Percentiles rank a stretch among this genome's conserved stretches.
Conservation (phyloP, 345 rosid species). For the Cardamine resedifolia region DNA sequence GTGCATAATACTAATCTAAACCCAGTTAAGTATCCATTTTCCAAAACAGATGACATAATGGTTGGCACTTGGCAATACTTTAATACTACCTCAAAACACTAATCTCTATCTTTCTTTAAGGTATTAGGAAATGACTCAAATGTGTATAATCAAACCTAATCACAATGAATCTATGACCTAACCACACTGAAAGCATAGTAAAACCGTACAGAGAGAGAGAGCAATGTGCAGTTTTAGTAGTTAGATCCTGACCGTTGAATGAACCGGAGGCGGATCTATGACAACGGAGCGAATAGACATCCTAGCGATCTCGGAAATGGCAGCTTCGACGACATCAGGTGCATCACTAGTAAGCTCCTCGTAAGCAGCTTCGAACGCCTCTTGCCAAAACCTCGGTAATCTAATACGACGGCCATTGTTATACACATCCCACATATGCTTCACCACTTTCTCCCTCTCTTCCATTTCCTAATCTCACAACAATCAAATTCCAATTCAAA, state of each 20-base stretch:
- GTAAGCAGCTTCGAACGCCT: slow-evolving; percentile 81
- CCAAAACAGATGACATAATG: neutral
- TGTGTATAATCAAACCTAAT: neutral
- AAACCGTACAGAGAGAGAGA: neutral
- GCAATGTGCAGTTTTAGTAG: neutral
- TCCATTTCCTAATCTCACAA: slow-evolving; percentile 63
- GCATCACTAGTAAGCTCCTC: slow-evolving; percentile 71
- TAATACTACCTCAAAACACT: neutral
- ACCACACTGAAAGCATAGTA: neutral
- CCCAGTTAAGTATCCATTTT: neutral
- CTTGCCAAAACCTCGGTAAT: slow-evolving; percentile 75
- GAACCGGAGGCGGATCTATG: slow-evolving; percentile 63
- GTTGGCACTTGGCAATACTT: neutral
- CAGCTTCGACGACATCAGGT: slow-evolving; percentile 59
- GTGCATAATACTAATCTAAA: neutral
- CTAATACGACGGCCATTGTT: slow-evolving; percentile 70
- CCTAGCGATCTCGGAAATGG: slow-evolving; percentile 70
- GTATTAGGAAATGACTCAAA: neutral
- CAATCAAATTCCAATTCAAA: neutral
- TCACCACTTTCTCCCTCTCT: slow-evolving; percentile 86
- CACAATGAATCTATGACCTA: neutral
- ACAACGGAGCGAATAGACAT: slow-evolving; percentile 63
- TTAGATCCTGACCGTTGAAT: slow-evolving; percentile 51
- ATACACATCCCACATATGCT: slow-evolving; percentile 86
- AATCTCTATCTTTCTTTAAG: neutral